Conservation (phyloP, 129 eudicot genomes). For the Helichrysum umbraculigerum region DNA sequence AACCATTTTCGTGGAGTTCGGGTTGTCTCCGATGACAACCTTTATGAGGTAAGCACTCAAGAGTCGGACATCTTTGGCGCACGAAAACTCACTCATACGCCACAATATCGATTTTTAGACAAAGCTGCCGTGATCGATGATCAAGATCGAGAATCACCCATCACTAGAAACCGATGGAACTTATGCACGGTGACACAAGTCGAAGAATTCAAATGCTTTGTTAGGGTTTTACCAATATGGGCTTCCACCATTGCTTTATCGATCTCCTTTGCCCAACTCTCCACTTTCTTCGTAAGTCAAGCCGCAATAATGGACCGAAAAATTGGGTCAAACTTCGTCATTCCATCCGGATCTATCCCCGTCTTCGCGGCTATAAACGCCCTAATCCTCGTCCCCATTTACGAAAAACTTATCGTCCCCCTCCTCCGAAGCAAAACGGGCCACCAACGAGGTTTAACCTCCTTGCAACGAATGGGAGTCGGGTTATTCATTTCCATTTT, state of each 20-base stretch:
- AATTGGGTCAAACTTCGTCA: conserved; percentile 50
- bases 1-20: conserved; percentile 57
- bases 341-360: conserved; percentile 73
- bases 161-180: conserved; percentile 54
- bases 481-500: conserved; percentile 71
- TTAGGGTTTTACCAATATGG: conserved; percentile 76
- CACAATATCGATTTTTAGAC: conserved; percentile 69
- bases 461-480: conserved; percentile 75
- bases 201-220: conserved; percentile 75
- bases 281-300: conserved; percentile 78
- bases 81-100: conserved; percentile 57
- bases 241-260: conserved; percentile 87
- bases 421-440: conserved; percentile 51
- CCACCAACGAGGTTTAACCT: conserved; percentile 71
- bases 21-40: conserved; percentile 22
- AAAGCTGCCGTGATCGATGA: conserved; percentile 65
- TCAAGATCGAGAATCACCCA: conserved; percentile 36
- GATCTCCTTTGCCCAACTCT: conserved; percentile 74
- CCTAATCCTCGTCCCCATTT: conserved; percentile 65
- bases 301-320: conserved; percentile 54
- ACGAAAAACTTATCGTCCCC: conserved; percentile 59
- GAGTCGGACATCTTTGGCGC: conserved; percentile 76
- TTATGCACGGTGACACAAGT: conserved; percentile 85
- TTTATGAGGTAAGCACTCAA: conserved; percentile 56
- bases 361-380: conserved; percentile 71